Base-by-base conservation (phyloP, 805 yeast genomes). In the Wickerhamomyces sydowiorum region DNA sequence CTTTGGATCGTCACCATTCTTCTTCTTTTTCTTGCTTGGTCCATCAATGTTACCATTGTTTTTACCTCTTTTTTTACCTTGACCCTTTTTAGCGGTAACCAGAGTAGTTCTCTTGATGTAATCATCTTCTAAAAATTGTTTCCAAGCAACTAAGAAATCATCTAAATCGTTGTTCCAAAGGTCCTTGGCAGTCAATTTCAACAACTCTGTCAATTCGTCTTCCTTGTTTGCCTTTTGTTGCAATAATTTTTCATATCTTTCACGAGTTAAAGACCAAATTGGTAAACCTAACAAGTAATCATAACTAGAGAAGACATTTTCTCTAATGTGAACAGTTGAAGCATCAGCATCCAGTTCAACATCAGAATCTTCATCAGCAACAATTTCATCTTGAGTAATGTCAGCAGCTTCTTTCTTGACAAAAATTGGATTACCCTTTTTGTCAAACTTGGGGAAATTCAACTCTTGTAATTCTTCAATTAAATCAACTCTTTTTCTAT, bases 241-340 rank as follows among this genome's bases (percentile, higher is more conserved):
- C 53, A 89, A 67, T 50, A 93, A 68, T 51, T 76, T 81, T 54
- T 87, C 90, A 58, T 90, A 93, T 53, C 93, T 76, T 64, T 93
- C 99, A 44, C 73, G 74, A 1, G 99, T 91, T 57, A 93, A 76
- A 30, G 96, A 84, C 93, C 96, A 88, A 49, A 93, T 81, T 28
- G 89, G 78, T 96, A 93, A 86, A 41, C 93, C 95, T 40, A 93
- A 70, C 48, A 93, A 70, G 53, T 93, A 93, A 56, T 93, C 98
- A 62, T 79, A 91, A 7, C 82, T 71, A 9, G 88, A 76, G 39
- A 73, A 72, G 14, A 76, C 65, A 20, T 79, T 82, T 38, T 57
- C 75, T 61, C 61, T 69, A 14, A 64, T 61, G 37, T 69, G 70
- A n/a, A 66, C 62, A 12, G 52, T 66, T 14, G 61, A 58, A 31